A percentile compares a stretch with the other conserved stretches of the same genome.
phyloP scores from a whole-genome alignment of 139 green algal species.

The Trebouxia sp. region DNA sequence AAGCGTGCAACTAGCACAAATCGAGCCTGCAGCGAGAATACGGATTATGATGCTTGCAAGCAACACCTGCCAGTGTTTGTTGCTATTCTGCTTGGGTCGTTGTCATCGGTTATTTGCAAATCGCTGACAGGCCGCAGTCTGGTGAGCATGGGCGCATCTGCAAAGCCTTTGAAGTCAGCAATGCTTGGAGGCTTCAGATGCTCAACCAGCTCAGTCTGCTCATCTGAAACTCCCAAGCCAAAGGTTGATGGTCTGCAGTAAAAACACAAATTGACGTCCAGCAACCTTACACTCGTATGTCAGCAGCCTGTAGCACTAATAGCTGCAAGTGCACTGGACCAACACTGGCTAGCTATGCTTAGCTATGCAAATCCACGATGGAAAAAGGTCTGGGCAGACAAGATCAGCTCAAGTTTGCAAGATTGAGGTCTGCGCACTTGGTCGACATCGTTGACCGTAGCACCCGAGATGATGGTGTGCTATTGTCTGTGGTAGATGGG shows the following conservation, averaged over 20 bases:
- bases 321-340: too few species aligned
- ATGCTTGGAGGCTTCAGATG: not conserved
- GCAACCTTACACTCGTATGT: too few species aligned
- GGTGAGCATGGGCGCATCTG: conserved; percentile 15
- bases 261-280: not conserved
- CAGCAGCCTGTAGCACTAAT: too few species aligned
- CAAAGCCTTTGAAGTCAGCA: not conserved
- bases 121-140: conserved; percentile 15
- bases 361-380: too few species aligned
- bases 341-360: too few species aligned
- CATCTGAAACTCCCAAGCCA: conserved; percentile 10
- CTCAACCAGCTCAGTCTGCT: not conserved
- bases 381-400: too few species aligned
- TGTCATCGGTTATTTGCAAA: not conserved
- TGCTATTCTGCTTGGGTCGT: not conserved
- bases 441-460: too few species aligned
- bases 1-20: not conserved
- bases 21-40: not conserved
- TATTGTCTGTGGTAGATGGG: too few species aligned
- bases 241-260: conserved; percentile 2
- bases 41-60: not conserved
- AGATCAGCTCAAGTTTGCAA: too few species aligned
- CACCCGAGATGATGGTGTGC: too few species aligned
- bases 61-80: conserved; percentile 23
- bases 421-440: too few species aligned